A percentile compares a stretch with the other conserved stretches of the same genome.
Evolutionary conservation across 805 yeast species (phyloP).

Genomic region (Candida namnaoensis): DNA sequence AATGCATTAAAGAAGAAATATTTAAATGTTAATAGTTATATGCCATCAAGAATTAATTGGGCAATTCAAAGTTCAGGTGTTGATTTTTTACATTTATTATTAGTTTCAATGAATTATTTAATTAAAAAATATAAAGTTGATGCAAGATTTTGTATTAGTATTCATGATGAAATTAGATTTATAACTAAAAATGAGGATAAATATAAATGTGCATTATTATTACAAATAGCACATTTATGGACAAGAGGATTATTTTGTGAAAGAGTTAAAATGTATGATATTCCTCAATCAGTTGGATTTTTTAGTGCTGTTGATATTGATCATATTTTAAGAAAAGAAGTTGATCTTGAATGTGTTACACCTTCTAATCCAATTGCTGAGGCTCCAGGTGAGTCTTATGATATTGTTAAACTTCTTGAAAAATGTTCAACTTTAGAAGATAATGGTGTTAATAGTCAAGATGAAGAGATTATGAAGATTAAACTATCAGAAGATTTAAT

Average conservation of each 20-base stretch:
- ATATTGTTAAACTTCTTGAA: conserved; percentile 44
- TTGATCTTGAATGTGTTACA: conserved; percentile 83
- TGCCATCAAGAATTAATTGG: conserved; percentile 95
- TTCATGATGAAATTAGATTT: conserved; percentile 91
- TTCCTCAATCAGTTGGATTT: conserved; percentile 94
- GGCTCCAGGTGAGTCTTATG: conserved; percentile 71
- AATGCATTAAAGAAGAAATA: conserved; percentile 64
- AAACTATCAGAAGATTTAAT: no score
- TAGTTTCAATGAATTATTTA: conserved; percentile 83
- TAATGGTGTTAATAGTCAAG: not conserved
- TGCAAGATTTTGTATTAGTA: conserved; percentile 78
- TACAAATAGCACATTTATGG: conserved; percentile 91
- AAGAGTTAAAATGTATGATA: conserved; percentile 77
- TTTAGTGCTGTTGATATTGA: conserved; percentile 93
- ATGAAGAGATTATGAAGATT: no score
- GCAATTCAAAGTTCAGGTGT: conserved; percentile 98
- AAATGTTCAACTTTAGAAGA: conserved; percentile 21
- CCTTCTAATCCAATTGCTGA: conserved; percentile 73
- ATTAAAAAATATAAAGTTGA: conserved; percentile 52
- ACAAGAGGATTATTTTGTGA: conserved; percentile 93
- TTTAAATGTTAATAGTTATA: conserved; percentile 53
- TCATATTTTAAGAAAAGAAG: conserved; percentile 82
- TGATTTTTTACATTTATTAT: conserved; percentile 80
- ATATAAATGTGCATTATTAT: conserved; percentile 69
- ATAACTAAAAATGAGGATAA: conserved; percentile 65